phyloP scores from a whole-genome alignment of 768 basidiomycete species.

The Suillus lakei region DNA sequence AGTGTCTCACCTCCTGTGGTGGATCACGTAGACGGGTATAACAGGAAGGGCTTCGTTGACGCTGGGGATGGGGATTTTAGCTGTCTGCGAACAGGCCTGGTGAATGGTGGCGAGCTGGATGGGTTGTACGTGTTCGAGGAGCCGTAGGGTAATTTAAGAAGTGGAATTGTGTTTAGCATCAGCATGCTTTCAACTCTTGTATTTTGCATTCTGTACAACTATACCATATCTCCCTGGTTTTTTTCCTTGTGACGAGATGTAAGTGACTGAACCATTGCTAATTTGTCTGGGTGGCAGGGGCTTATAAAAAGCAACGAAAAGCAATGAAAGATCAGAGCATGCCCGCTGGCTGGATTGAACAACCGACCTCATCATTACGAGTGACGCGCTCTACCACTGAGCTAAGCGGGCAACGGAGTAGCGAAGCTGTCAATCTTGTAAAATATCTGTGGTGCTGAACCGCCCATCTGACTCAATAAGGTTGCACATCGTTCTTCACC shows the following conservation, averaged over 20 bases:
- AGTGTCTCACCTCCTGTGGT: conserved; percentile 22
- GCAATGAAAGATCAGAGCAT: no score
- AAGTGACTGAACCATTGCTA: background rate
- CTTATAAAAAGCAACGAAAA: background rate
- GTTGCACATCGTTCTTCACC: background rate
- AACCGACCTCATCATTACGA: conserved; percentile 49
- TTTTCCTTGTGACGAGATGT: background rate
- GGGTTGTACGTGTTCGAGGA: conserved; percentile 37
- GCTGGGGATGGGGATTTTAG: conserved; percentile 17
- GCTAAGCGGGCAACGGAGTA: conserved; percentile 23
- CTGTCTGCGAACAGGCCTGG: conserved; percentile 30
- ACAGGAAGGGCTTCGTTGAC: conserved; percentile 13
- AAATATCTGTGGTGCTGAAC: background rate
- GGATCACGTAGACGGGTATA: conserved; percentile 11
- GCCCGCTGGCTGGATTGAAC: conserved; percentile 51
- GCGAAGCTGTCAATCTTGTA: background rate
- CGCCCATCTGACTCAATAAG: no score
- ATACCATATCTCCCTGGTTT: conserved; percentile 10
- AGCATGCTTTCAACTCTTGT: conserved; percentile 8
- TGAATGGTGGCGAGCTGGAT: conserved; percentile 35
- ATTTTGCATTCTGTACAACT: conserved; percentile 13
- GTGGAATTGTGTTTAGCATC: conserved; percentile 9
- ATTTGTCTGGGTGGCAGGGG: background rate
- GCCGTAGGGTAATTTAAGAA: conserved; percentile 5
- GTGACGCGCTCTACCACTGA: conserved; percentile 41